Evolutionary conservation across 306 rosid genomes (phyloP).

Genomic region (Vicia faba): DNA sequence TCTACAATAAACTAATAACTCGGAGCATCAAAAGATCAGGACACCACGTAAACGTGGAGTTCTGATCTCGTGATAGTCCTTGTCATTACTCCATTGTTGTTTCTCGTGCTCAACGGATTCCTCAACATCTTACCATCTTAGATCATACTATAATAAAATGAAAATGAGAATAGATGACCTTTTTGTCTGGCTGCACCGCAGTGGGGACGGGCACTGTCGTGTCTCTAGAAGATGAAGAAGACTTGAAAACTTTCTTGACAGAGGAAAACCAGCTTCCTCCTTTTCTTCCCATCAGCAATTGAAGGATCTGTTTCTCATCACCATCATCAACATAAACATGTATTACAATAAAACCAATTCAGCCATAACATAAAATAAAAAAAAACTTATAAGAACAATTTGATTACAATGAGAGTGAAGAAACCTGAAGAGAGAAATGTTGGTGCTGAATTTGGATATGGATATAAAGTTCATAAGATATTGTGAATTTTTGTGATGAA

Average conservation of each 20-base stretch:
- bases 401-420: background rate
- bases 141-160: background rate
- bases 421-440: constrained; percentile 43
- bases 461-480: constrained; percentile 30
- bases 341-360: background rate
- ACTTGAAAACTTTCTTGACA: constrained; percentile 80
- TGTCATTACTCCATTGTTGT: background rate
- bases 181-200: constrained; percentile 41
- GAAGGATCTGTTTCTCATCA: constrained; percentile 41
- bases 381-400: background rate
- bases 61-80: background rate
- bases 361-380: background rate
- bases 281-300: constrained; percentile 80
- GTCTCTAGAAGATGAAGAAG: constrained; percentile 65
- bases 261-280: constrained; percentile 85
- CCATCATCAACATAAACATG: background rate
- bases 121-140: background rate
- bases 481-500: constrained; percentile 14
- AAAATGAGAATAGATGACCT: constrained; percentile 47
- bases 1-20: background rate
- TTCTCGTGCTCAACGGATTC: background rate
- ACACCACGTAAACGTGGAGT: background rate
- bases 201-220: constrained; percentile 41
- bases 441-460: constrained; percentile 6
- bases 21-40: background rate